These are phyloP conservation scores for Malus fusca DNA, from an alignment of 306 rosid species.

Conservation along the genomic window DNA sequence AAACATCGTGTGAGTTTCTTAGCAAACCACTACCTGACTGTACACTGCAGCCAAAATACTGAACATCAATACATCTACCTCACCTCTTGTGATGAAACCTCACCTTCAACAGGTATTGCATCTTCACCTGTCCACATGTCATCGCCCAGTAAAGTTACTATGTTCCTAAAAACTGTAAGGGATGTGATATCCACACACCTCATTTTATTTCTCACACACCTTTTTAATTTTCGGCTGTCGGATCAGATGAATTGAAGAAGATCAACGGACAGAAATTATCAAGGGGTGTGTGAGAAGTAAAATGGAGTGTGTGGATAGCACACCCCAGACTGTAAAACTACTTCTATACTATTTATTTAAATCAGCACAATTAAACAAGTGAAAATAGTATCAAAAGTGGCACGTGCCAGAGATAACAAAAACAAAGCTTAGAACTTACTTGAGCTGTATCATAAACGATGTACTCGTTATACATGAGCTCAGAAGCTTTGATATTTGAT, in stretches of 20 bases:
- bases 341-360: neutral
- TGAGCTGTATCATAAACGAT: slow-evolving; percentile 84
- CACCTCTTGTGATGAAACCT: slow-evolving; percentile 79
- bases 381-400: neutral
- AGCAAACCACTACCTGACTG: slow-evolving; percentile 11
- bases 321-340: neutral
- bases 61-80: slow-evolving; percentile 22
- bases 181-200: too few relatives aligned
- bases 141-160: neutral
- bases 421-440: slow-evolving; percentile 45
- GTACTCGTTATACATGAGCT: slow-evolving; percentile 93
- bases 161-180: neutral
- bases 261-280: too few relatives aligned
- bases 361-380: neutral
- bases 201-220: too few relatives aligned
- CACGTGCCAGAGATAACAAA: neutral
- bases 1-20: slow-evolving; percentile 17
- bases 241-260: too few relatives aligned
- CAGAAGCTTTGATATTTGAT: slow-evolving; percentile 55
- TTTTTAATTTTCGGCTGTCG: too few relatives aligned
- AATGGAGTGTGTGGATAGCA: too few relatives aligned
- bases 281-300: too few relatives aligned
- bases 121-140: slow-evolving; percentile 57
- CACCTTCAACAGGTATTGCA: slow-evolving; percentile 93
- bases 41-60: slow-evolving; percentile 20